phyloP scores from a whole-genome alignment of 1,139 yeast species.

The Saccharomyces hybrid region DNA sequence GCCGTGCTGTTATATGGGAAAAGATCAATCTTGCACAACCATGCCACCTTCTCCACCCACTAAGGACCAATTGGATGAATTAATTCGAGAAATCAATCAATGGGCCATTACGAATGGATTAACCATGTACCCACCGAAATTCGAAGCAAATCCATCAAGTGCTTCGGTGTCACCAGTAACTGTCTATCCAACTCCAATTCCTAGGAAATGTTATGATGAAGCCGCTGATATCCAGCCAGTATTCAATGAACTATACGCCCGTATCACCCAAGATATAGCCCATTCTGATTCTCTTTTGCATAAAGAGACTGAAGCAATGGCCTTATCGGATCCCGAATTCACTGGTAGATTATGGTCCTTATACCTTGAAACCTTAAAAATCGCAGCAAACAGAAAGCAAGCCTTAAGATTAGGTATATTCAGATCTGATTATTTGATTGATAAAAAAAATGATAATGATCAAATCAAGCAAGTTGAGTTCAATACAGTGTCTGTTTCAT shows the following conservation, averaged over 20 bases:
- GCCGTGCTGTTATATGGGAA: not conserved
- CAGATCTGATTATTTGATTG: slow-evolving; percentile 84
- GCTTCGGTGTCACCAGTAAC: slow-evolving; percentile 70
- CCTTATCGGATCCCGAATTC: slow-evolving; percentile 61
- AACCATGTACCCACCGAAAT: slow-evolving; percentile 64
- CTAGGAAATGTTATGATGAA: slow-evolving; percentile 53
- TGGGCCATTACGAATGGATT: slow-evolving; percentile 78
- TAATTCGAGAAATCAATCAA: slow-evolving; percentile 43
- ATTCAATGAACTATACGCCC: slow-evolving; percentile 69
- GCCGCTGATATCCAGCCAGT: slow-evolving; percentile 61
- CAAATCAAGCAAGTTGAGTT: slow-evolving; percentile 87
- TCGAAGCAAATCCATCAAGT: slow-evolving; percentile 37
- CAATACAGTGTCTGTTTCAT: slow-evolving; percentile 91
- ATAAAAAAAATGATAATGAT: slow-evolving; percentile 37
- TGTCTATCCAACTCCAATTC: slow-evolving; percentile 83
- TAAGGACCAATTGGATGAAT: not conserved
- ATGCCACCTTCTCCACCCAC: not conserved
- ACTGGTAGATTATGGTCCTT: slow-evolving; percentile 70
- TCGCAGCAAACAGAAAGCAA: slow-evolving; percentile 48
- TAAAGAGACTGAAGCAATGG: slow-evolving; percentile 46
- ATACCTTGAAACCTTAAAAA: slow-evolving; percentile 41
- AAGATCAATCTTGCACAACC: not conserved
- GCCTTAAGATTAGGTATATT: slow-evolving; percentile 73
- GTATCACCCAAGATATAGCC: slow-evolving; percentile 45
- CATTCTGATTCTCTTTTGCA: slow-evolving; percentile 48